Conservation (phyloP, 441 rosid species). For the Erysimum cheiri region DNA sequence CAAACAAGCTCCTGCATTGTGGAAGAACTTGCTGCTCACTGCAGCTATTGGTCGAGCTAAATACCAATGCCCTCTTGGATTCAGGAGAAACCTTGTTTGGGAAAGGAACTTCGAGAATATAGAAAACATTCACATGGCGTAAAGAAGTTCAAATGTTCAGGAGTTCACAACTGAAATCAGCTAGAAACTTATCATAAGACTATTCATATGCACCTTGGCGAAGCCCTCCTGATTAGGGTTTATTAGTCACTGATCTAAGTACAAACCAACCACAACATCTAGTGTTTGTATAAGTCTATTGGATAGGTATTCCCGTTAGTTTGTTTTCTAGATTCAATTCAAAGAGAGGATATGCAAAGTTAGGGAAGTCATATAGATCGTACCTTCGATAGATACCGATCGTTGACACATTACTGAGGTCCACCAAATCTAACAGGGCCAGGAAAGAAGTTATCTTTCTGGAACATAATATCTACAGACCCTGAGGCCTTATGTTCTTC, state of each 20-base stretch:
- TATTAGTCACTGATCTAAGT: background rate
- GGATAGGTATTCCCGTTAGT: background rate
- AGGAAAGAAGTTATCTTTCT: conserved; percentile 10
- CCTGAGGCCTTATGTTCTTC: background rate
- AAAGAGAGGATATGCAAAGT: background rate
- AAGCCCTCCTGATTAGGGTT: background rate
- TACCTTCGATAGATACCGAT: conserved; percentile 16
- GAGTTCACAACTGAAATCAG: conserved; percentile 1
- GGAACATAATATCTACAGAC: background rate
- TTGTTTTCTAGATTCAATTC: conserved; percentile 2
- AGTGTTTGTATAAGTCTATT: background rate
- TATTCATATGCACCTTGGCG: background rate
- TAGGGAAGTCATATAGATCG: background rate
- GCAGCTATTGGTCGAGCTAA: background rate
- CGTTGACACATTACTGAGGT: background rate
- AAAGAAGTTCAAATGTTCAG: background rate
- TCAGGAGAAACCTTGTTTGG: conserved; percentile 2
- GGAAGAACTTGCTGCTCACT: background rate
- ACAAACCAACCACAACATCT: background rate
- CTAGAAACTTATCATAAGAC: conserved; percentile 8
- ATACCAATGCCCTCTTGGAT: background rate
- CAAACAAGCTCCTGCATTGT: background rate
- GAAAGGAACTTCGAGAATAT: background rate
- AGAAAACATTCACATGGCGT: background rate
- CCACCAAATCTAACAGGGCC: conserved; percentile 4